Percentiles rank a stretch among this genome's conserved stretches.
phyloP scores from a whole-genome alignment of 2,329 filamentous ascomycete genomes.

The Davidsoniella eucalypti region DNA sequence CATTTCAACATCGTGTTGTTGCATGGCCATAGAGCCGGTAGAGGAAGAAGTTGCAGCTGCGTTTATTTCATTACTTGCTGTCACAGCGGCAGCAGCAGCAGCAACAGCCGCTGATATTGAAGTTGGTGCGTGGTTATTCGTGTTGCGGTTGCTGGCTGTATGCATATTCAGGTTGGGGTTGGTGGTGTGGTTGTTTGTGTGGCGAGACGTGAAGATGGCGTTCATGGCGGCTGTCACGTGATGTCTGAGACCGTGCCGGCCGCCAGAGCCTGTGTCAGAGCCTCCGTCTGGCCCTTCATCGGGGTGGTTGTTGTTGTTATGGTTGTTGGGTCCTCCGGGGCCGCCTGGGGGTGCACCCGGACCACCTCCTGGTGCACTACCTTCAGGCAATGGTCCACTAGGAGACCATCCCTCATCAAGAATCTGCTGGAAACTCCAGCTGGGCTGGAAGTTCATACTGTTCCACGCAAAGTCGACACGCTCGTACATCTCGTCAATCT shows the following conservation, averaged over 20 bases:
- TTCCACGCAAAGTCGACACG: slow-evolving; percentile 55
- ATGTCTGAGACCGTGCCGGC: no score
- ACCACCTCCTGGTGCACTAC: slow-evolving; percentile 30
- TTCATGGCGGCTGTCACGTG: no score
- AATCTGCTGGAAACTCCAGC: slow-evolving; percentile 54
- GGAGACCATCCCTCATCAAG: slow-evolving; percentile 43
- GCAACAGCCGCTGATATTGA: no score
- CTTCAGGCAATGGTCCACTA: slow-evolving; percentile 27
- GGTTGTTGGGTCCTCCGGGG: slow-evolving; percentile 23
- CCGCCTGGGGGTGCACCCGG: slow-evolving; percentile 29
- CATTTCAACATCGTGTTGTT: slow-evolving; percentile 14
- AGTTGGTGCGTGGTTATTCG: no score
- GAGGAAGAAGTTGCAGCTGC: no score
- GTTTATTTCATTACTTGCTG: no score
- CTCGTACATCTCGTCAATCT: slow-evolving; percentile 68
- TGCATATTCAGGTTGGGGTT: slow-evolving; percentile 8
- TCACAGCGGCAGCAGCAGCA: no score
- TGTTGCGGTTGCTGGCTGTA: no score
- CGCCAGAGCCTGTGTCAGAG: no score
- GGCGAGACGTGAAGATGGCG: no score
- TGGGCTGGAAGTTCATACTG: slow-evolving; percentile 48
- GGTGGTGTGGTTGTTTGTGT: slow-evolving; percentile 18
- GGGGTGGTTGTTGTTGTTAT: slow-evolving; percentile 23
- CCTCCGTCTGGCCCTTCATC: slow-evolving; percentile 6
- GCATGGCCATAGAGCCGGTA: no score